These are phyloP conservation scores for Tylopilus vinaceipallidus DNA, from an alignment of 768 basidiomycete genomes.

Conservation along the genomic window DNA sequence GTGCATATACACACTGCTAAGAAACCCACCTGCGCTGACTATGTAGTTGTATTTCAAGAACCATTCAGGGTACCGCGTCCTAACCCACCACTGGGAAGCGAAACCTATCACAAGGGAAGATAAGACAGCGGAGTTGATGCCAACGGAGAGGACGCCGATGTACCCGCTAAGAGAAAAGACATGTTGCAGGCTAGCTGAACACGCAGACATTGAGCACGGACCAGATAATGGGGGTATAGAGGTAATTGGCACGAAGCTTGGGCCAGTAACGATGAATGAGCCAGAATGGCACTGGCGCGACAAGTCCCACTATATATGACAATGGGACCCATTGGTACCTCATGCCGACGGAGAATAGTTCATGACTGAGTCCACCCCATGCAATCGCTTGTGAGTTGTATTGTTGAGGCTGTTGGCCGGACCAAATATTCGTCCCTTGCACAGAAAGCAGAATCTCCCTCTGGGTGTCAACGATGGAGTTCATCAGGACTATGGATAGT, in stretches of 20 bases:
- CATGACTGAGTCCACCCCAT: constrained; percentile 38
- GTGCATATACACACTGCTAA: neutral
- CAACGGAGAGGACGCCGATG: constrained; percentile 20
- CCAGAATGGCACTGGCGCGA: constrained; percentile 42
- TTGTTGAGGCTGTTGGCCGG: constrained; percentile 29
- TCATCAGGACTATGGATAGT: constrained; percentile 52
- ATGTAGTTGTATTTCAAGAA: constrained; percentile 39
- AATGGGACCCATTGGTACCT: constrained; percentile 42
- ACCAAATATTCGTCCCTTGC: constrained; percentile 48
- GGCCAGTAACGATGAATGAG: constrained; percentile 37
- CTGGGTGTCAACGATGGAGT: constrained; percentile 52
- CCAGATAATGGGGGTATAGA: constrained; percentile 32
- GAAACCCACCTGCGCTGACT: constrained; percentile 40
- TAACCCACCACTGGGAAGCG: constrained; percentile 38
- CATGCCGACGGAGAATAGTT: constrained; percentile 32
- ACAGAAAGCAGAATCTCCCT: constrained; percentile 49
- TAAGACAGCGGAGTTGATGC: constrained; percentile 26
- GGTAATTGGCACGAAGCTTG: constrained; percentile 23
- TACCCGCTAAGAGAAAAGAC: constrained; percentile 4
- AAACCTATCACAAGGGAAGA: constrained; percentile 24
- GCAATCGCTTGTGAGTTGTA: constrained; percentile 36
- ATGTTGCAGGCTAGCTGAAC: neutral
- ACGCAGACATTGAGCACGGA: constrained; percentile 10
- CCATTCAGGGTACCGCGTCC: constrained; percentile 36
- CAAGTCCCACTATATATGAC: constrained; percentile 32